Evolutionary conservation across 768 basidiomycete genomes (phyloP).

Genomic region (Leccinum obscurum): DNA sequence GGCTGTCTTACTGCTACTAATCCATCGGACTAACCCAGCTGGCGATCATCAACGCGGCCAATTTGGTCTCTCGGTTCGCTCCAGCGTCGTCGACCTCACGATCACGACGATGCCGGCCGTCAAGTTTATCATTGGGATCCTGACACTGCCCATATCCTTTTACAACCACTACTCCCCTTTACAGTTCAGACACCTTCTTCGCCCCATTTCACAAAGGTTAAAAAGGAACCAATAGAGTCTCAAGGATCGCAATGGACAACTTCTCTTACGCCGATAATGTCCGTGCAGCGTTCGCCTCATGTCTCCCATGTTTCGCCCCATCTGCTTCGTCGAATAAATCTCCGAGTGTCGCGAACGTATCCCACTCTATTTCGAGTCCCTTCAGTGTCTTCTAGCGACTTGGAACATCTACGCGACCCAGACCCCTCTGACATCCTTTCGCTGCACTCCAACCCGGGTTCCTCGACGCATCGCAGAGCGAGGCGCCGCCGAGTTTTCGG

Average conservation of each 20-base stretch:
- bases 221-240: not conserved
- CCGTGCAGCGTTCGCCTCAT: conserved; percentile 57
- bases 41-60: too few relatives aligned
- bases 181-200: not conserved
- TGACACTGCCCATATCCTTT: not conserved
- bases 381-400: conserved; percentile 36
- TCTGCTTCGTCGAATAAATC: conserved; percentile 32
- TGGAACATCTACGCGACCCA: conserved; percentile 49
- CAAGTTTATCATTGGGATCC: too few relatives aligned
- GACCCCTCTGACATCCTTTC: conserved; percentile 59
- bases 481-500: conserved; percentile 31
- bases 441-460: conserved; percentile 61
- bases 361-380: conserved; percentile 28
- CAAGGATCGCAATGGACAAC: conserved; percentile 33
- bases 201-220: not conserved
- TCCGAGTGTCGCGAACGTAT: conserved; percentile 2
- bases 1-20: too few relatives aligned
- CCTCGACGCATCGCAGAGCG: conserved; percentile 29
- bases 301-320: conserved; percentile 55
- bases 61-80: too few relatives aligned
- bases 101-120: too few relatives aligned
- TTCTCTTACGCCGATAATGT: conserved; percentile 67
- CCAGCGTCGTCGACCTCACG: too few relatives aligned
- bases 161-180: not conserved
- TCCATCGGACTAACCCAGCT: too few relatives aligned